Evolutionary conservation across 768 basidiomycete genomes (phyloP).

Genomic region (Psilocybe sp.): DNA sequence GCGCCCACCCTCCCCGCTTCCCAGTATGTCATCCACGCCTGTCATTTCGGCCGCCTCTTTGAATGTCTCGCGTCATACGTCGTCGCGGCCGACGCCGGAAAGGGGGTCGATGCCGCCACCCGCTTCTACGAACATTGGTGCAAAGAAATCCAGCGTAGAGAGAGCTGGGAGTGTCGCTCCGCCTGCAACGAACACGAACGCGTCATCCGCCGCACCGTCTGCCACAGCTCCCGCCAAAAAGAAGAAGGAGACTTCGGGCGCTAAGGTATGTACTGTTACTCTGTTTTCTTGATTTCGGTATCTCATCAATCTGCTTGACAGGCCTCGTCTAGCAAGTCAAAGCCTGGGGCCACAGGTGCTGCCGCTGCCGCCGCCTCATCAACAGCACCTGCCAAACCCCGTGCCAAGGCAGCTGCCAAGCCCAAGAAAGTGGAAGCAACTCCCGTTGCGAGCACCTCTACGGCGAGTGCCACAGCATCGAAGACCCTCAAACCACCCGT

Average conservation of each 20-base stretch:
- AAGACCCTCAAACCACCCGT: conserved; percentile 4
- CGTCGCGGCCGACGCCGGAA: conserved; percentile 32
- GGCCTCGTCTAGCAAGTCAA: conserved; percentile 7
- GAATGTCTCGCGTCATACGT: conserved; percentile 14
- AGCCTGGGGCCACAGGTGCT: conserved; percentile 23
- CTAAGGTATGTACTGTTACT: conserved; percentile 31
- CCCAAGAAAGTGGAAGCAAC: conserved; percentile 21
- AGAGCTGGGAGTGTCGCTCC: conserved; percentile 16
- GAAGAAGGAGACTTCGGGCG: conserved; percentile 40
- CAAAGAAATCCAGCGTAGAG: conserved; percentile 19
- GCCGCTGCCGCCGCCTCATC: conserved; percentile 15
- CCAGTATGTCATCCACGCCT: conserved; percentile 2
- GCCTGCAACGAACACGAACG: not conserved
- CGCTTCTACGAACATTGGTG: conserved; percentile 17
- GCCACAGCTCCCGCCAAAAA: conserved; percentile 19
- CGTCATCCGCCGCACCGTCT: not conserved
- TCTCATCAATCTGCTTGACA: not conserved
- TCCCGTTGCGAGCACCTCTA: conserved; percentile 5
- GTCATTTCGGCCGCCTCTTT: conserved; percentile 9
- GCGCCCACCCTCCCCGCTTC: conserved; percentile 10
- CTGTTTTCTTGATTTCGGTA: not conserved
- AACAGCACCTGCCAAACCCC: conserved; percentile 9
- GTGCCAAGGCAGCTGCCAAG: conserved; percentile 11
- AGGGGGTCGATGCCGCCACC: conserved; percentile 63
- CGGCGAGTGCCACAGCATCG: not conserved